Base-by-base conservation (phyloP, 768 basidiomycete species). In the Phlegmacium glaucopus region DNA sequence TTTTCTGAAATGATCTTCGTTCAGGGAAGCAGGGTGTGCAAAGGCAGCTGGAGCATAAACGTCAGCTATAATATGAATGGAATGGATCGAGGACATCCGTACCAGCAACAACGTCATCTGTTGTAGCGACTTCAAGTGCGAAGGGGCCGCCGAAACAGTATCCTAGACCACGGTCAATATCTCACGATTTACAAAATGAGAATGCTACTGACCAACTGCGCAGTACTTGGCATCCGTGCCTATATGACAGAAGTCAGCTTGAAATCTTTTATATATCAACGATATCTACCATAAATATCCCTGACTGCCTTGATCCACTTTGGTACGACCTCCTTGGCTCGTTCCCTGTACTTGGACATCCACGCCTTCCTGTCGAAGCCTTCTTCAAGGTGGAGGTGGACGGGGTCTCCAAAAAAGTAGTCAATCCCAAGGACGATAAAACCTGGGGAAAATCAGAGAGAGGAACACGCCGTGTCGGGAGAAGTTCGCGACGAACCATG, bases 71-170 rank as follows among this genome's bases (percentile, higher is more conserved):
- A 16, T 11, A 32, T 13, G 27, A 34, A 18, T 10, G 4, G 2
- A 22, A 12, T 12, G 32, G 6, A 2, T 11, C 25, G 32, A 6
- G 22, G 11, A 8, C 15, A 36, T 8, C 22, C 67, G 16, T 57
- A 80, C 80, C 72, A 13, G 79, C 77, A 1, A 68, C 64, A n/a
- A 79, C 56, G 29, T 72, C 66, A 38, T 78, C 73, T 0, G 66
- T 75, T 6, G 70, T 66, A 1, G 72, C 70, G 3, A 75, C 65
- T 5, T 78, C 67, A 43, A 82, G 67, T 7, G 70, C 71, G 45
- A 69, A 79, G 0, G 79, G 78, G 0, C 68, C 82, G 6, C 80
- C 79, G 49, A 81, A 82, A 54, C 78, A 84, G 50, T 80, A 80
- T 9, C 80, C 79, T 82, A 25, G 27, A 5, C 4, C 13, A 37